Conservation (phyloP, 1,139 yeast genomes). For the Debaryomyces nepalensis region DNA sequence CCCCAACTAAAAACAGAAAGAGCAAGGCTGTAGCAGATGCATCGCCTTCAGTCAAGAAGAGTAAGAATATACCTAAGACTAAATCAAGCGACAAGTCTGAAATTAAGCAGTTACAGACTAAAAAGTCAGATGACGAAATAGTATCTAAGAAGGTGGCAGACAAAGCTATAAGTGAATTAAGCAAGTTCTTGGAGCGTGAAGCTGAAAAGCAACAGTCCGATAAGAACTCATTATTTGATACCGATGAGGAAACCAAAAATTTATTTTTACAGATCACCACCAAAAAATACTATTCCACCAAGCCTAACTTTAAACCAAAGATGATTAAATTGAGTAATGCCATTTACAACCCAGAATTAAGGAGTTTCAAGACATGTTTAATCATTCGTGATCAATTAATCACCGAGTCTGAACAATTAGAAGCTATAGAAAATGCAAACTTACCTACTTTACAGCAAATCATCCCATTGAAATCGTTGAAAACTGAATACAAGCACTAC, state of each 20-base stretch:
- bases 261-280: slow-evolving; percentile 65
- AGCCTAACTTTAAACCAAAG: slow-evolving; percentile 76
- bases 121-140: slow-evolving; percentile 9
- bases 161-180: slow-evolving; percentile 59
- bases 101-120: slow-evolving; percentile 8
- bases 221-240: slow-evolving; percentile 43
- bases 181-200: slow-evolving; percentile 41
- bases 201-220: slow-evolving; percentile 33
- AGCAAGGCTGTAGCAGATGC: slow-evolving; percentile 16
- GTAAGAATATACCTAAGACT: slow-evolving; percentile 15
- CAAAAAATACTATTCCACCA: slow-evolving; percentile 64
- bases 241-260: slow-evolving; percentile 57
- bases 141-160: slow-evolving; percentile 28
- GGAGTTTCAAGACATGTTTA: slow-evolving; percentile 64
- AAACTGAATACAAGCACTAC: slow-evolving; percentile 67
- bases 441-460: slow-evolving; percentile 54
- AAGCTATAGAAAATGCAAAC: slow-evolving; percentile 59
- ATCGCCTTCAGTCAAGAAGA: slow-evolving; percentile 25
- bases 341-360: slow-evolving; percentile 39
- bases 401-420: slow-evolving; percentile 61
- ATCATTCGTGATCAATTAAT: slow-evolving; percentile 70
- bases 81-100: slow-evolving; percentile 13
- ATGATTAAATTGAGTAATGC: slow-evolving; percentile 59
- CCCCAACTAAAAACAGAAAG: slow-evolving; percentile 21
- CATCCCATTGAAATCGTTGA: slow-evolving; percentile 59